Percentiles rank a stretch among this genome's conserved stretches.
Conservation (phyloP, 495 filamentous ascomycete species). For the Aspergillus ellipticus region DNA sequence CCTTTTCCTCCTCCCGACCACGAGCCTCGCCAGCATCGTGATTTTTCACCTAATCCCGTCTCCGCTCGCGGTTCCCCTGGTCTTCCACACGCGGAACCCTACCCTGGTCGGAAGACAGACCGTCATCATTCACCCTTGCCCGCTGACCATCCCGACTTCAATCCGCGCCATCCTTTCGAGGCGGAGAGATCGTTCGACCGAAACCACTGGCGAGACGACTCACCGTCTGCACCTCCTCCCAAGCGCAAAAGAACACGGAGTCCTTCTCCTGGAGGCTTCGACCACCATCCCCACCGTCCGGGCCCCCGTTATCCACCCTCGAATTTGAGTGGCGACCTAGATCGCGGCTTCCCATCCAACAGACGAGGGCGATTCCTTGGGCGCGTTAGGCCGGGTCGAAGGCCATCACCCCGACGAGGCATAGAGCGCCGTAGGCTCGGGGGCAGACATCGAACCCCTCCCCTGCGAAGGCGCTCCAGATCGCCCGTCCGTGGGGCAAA, state of each 20-base stretch:
- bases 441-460: conserved; percentile 21
- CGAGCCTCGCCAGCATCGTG: conserved; percentile 27
- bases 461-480: conserved; percentile 23
- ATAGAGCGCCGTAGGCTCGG: conserved; percentile 35
- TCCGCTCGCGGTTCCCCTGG: conserved; percentile 33
- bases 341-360: conserved; percentile 26
- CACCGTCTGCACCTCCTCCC: conserved; percentile 29
- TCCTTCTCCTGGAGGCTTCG: conserved; percentile 36
- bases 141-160: conserved; percentile 11
- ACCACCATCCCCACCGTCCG: conserved; percentile 18
- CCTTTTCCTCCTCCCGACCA: conserved; percentile 27
- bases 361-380: conserved; percentile 33
- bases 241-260: conserved; percentile 48
- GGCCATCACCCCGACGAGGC: conserved; percentile 31
- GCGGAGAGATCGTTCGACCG: conserved; percentile 17
- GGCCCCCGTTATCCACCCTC: conserved; percentile 23
- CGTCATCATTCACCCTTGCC: conserved; percentile 20
- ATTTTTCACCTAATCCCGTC: conserved; percentile 28
- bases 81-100: conserved; percentile 13
- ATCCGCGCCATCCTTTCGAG: conserved; percentile 5
- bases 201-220: conserved; percentile 31
- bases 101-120: conserved; percentile 9
- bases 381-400: conserved; percentile 30
- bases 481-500: conserved; percentile 33
- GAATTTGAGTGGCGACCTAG: conserved; percentile 29